These are phyloP conservation scores for Saturnispora hagleri DNA, from an alignment of 805 yeast species.

Conservation along the genomic window DNA sequence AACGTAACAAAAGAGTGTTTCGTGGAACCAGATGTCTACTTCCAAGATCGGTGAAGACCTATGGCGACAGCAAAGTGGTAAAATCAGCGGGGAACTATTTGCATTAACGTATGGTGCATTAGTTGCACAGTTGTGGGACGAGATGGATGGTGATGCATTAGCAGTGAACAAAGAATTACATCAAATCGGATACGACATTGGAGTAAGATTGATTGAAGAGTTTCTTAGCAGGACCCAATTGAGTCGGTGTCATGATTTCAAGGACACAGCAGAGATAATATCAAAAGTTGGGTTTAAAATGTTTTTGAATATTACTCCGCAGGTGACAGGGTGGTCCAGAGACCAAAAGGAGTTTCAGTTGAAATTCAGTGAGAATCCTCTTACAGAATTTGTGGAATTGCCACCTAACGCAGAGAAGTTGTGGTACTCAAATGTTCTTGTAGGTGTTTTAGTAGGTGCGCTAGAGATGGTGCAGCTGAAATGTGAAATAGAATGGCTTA, in stretches of 20 bases:
- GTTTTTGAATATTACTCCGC: constrained; percentile 76
- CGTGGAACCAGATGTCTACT: neutral
- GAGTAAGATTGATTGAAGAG: constrained; percentile 84
- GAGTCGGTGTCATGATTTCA: constrained; percentile 69
- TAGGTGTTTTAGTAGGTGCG: constrained; percentile 88
- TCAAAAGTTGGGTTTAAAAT: constrained; percentile 84
- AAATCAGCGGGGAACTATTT: constrained; percentile 85
- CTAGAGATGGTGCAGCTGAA: constrained; percentile 94
- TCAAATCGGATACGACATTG: constrained; percentile 93
- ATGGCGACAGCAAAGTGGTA: constrained; percentile 83
- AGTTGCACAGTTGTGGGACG: constrained; percentile 84
- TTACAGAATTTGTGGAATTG: constrained; percentile 90
- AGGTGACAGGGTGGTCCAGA: constrained; percentile 54
- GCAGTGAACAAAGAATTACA: constrained; percentile 80
- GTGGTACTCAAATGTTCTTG: constrained; percentile 88
- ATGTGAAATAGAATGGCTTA: constrained; percentile 70
- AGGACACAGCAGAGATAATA: constrained; percentile 81
- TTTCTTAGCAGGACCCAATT: constrained; percentile 83
- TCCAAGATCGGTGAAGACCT: constrained; percentile 68
- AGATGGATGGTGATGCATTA: constrained; percentile 61
- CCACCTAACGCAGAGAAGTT: constrained; percentile 68
- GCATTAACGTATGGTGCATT: constrained; percentile 93
- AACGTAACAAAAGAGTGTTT: neutral
- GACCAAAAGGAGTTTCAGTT: constrained; percentile 71
- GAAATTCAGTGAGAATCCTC: constrained; percentile 74